A percentile compares a stretch with the other conserved stretches of the same genome.
These are phyloP conservation scores for Oldenlandia corymbosa DNA, from an alignment of 257 asterid species.

Conservation along the genomic window DNA sequence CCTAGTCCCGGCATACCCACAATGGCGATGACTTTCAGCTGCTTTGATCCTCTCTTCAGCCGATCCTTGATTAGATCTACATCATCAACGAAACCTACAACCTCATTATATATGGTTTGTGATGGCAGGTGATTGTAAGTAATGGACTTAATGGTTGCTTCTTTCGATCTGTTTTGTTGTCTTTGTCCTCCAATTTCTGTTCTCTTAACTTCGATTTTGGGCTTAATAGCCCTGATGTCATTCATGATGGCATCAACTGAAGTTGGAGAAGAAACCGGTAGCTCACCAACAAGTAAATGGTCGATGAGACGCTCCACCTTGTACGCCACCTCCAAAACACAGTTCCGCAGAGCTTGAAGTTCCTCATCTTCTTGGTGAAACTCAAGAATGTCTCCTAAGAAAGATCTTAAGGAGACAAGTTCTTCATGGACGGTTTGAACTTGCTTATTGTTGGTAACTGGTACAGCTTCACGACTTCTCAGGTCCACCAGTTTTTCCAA, in stretches of 20 bases:
- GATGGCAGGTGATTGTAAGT: neutral
- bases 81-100: constrained; percentile 14
- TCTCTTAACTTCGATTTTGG: neutral
- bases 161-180: neutral
- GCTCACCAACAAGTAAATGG: neutral
- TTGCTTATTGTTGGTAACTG: neutral
- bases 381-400: neutral
- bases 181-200: neutral
- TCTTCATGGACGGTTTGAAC: neutral
- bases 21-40: neutral
- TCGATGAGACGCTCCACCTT: constrained; percentile 6
- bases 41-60: constrained; percentile 2
- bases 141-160: no score
- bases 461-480: neutral
- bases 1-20: constrained; percentile 19
- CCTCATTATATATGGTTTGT: neutral
- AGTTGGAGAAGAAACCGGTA: neutral
- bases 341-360: neutral
- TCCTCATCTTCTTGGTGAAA: neutral
- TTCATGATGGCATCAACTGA: neutral
- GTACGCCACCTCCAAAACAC: constrained; percentile 1
- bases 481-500: constrained; percentile 1
- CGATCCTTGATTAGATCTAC: neutral
- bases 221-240: neutral
- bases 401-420: neutral